Base-by-base conservation (phyloP, 116 monocot genomes). In the Phalaenopsis hybrid region DNA sequence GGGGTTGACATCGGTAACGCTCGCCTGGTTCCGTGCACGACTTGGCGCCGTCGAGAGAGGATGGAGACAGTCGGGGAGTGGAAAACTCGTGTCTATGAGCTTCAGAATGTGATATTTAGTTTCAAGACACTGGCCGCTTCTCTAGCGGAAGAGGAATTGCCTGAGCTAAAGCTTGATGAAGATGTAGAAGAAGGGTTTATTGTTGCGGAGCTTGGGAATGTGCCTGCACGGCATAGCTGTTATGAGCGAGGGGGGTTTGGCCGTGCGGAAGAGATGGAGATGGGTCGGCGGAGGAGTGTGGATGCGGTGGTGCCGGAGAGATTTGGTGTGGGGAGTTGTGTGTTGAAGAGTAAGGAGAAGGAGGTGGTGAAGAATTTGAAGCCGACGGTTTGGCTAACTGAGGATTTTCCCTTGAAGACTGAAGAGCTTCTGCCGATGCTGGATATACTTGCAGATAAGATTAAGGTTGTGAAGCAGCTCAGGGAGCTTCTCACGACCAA, bases 401-500 rank as follows among this genome's bases (percentile, higher is more conserved):
- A 90, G 80, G 90, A 92, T 44, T 92, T 92, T 57, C 92, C 92
- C 8, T 82, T 92, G 82, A 90, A 82, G 78, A 83, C 83, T 8
- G 90, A 90, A 69, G 92, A 92, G 80, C 76, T 92, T 43, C 37
- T 92, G 69, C 92, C 92, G 65, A 76, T 92, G 51, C 65, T 92
- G 18, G 92, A 92, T 79, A 90, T 92, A 63, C 83, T 92, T 11
- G 79, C 92, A 12, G 88, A 78, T 68, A 88, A 89, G 57, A 88
- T 92, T 74, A 88, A 89, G 86, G 92, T 90, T 10, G 92, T 92
- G 41, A 82, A 87, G 79, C 83, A 90, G 46, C 74, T 92, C 20
- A 83, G 92, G 78, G 92, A 92, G 81, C 80, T 92, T 78, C 92
- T 92, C 78, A 92, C 92, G 15, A 86, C 86, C 75, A 92, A 92